Evolutionary conservation across 495 filamentous ascomycete genomes (phyloP).

Genomic region (Aspergillus sclerotiicarbonarius): DNA sequence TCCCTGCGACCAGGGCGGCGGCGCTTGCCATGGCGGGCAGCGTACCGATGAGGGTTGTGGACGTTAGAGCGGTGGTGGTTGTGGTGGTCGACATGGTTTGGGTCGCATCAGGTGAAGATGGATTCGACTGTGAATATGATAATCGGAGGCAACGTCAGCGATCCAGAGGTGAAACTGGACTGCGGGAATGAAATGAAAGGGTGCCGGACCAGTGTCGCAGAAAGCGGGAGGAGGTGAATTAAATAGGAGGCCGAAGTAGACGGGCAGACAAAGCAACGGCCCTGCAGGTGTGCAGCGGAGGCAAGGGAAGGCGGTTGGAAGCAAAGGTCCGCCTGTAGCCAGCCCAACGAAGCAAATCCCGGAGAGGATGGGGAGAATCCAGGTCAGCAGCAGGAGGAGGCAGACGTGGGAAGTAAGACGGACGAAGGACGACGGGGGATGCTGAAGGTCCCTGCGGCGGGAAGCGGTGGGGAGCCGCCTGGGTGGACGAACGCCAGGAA

Average conservation of each 20-base stretch:
- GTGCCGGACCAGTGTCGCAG: constrained; percentile 11
- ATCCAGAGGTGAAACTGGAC: neutral
- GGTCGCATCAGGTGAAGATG: constrained; percentile 6
- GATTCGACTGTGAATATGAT: neutral
- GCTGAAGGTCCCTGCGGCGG: neutral
- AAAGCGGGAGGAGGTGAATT: neutral
- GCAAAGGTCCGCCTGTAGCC: neutral
- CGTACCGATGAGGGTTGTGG: constrained; percentile 36
- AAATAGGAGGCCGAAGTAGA: neutral
- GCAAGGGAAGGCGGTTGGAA: neutral
- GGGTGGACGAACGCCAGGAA: no score
- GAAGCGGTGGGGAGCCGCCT: neutral
- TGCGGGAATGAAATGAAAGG: constrained; percentile 17
- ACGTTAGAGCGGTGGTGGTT: constrained; percentile 31
- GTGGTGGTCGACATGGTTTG: constrained; percentile 29
- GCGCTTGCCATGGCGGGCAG: constrained; percentile 33
- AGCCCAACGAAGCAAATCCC: neutral
- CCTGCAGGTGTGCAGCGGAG: no score
- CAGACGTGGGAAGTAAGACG: neutral
- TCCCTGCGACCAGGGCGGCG: constrained; percentile 26
- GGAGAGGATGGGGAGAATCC: constrained; percentile 1
- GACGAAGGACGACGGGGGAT: neutral
- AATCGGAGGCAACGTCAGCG: neutral
- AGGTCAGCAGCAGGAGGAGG: neutral
- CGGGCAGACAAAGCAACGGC: no score